A percentile compares a stretch with the other conserved stretches of the same genome.
These are phyloP conservation scores for Phytophthora hibernalis DNA, from an alignment of 352 stramenopile genomes.

Conservation along the genomic window DNA sequence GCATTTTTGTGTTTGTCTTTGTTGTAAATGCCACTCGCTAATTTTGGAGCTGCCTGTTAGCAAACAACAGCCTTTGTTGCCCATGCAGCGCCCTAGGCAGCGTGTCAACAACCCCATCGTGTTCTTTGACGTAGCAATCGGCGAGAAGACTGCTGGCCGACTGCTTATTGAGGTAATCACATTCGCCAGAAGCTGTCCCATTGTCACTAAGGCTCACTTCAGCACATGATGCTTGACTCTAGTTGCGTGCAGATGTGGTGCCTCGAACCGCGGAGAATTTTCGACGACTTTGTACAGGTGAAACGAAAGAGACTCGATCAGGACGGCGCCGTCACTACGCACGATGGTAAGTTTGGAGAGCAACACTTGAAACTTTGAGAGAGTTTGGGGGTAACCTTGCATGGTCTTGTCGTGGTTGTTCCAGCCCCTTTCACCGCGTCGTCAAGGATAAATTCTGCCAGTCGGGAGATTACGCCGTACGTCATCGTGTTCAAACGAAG, in stretches of 20 bases:
- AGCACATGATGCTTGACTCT: background rate
- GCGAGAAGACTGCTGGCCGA: conserved; percentile 79
- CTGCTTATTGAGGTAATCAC: conserved; percentile 91
- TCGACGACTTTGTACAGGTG: conserved; percentile 94
- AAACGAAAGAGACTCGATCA: conserved; percentile 65
- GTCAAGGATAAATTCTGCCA: conserved; percentile 92
- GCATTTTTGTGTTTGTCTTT: background rate
- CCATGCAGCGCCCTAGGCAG: conserved; percentile 21
- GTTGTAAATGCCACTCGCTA: conserved; percentile 6
- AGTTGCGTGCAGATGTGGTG: conserved; percentile 94
- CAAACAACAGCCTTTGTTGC: background rate
- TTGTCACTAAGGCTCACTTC: background rate
- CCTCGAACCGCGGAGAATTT: conserved; percentile 97
- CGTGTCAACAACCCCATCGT: conserved; percentile 85
- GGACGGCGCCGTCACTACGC: conserved; percentile 64
- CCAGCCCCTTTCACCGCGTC: conserved; percentile 92
- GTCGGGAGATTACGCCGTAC: conserved; percentile 91
- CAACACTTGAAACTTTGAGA: background rate
- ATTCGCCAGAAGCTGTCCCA: background rate
- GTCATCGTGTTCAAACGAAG: background rate
- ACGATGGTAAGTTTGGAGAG: conserved; percentile 42
- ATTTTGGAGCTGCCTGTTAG: conserved; percentile 12
- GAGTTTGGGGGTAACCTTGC: background rate
- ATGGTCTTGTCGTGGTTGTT: background rate
- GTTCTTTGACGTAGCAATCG: conserved; percentile 96